These are phyloP conservation scores for Hortaea sp. DNA, from an alignment of 2,329 filamentous ascomycete genomes.

Conservation along the genomic window DNA sequence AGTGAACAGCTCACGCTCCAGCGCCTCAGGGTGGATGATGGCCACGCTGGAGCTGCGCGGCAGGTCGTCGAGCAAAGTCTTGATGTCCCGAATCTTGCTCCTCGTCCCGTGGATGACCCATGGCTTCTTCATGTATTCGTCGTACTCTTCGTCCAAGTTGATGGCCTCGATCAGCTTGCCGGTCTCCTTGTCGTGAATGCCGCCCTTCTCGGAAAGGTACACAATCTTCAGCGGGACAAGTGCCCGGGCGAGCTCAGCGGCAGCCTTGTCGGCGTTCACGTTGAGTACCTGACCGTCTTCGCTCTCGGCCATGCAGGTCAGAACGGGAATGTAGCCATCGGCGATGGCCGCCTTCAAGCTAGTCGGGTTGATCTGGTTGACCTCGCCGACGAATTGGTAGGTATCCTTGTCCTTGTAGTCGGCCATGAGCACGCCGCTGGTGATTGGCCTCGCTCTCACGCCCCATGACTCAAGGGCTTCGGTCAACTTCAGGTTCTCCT, in stretches of 20 bases:
- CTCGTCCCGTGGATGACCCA: constrained; percentile 94
- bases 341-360: constrained; percentile 87
- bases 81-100: constrained; percentile 96
- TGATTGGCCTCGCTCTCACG: constrained; percentile 79
- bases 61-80: constrained; percentile 79
- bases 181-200: constrained; percentile 86
- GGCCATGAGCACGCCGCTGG: constrained; percentile 78
- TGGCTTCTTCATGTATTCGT: constrained; percentile 80
- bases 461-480: constrained; percentile 84
- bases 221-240: constrained; percentile 94
- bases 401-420: constrained; percentile 95
- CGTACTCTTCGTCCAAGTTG: constrained; percentile 94
- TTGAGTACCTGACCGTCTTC: constrained; percentile 87
- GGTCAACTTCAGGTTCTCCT: constrained; percentile 89
- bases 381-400: constrained; percentile 91
- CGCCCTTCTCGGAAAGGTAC: constrained; percentile 96
- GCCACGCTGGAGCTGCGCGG: constrained; percentile 90
- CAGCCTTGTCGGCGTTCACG: constrained; percentile 94
- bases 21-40: constrained; percentile 90
- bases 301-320: constrained; percentile 94
- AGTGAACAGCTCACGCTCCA: constrained; percentile 95
- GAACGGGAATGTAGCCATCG: constrained; percentile 80
- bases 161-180: constrained; percentile 93
- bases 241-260: constrained; percentile 79
- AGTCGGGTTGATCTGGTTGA: constrained; percentile 81